phyloP scores from a whole-genome alignment of 495 filamentous ascomycete species.

The Talaromyces proteolyticus region DNA sequence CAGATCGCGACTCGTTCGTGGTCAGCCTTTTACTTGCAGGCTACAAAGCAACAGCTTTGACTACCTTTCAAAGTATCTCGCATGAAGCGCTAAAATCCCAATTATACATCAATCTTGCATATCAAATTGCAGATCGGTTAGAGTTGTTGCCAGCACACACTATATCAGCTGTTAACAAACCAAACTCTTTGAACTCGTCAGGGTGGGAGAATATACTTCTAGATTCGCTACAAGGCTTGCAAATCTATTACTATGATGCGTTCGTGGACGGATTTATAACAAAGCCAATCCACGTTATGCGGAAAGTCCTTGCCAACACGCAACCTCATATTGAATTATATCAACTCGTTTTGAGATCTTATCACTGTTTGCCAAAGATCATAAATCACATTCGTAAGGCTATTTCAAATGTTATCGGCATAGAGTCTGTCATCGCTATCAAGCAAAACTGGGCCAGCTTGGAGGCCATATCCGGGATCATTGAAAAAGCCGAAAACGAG shows the following conservation, averaged over 20 bases:
- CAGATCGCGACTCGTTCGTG: background rate
- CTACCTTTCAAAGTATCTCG: background rate
- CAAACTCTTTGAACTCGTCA: background rate
- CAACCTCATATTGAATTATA: background rate
- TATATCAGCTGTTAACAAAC: background rate
- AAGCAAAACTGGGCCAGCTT: background rate
- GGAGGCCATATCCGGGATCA: background rate
- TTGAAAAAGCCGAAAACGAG: background rate
- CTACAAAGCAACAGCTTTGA: background rate
- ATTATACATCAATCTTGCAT: conserved; percentile 1
- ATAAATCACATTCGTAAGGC: background rate
- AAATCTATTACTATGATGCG: background rate
- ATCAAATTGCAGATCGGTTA: background rate
- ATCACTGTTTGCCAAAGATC: background rate
- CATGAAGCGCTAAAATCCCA: background rate
- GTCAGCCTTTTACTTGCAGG: background rate
- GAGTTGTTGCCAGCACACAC: background rate
- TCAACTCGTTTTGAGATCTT: background rate
- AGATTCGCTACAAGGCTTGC: background rate
- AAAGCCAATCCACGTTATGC: background rate
- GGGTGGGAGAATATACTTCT: background rate
- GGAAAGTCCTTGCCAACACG: background rate
- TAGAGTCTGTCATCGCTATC: background rate
- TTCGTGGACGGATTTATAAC: background rate
- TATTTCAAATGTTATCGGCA: conserved; percentile 1